Evolutionary conservation across 768 basidiomycete species (phyloP), one percentile per base, ranked within the genome.

Genomic region (Mycena galericulata): DNA sequence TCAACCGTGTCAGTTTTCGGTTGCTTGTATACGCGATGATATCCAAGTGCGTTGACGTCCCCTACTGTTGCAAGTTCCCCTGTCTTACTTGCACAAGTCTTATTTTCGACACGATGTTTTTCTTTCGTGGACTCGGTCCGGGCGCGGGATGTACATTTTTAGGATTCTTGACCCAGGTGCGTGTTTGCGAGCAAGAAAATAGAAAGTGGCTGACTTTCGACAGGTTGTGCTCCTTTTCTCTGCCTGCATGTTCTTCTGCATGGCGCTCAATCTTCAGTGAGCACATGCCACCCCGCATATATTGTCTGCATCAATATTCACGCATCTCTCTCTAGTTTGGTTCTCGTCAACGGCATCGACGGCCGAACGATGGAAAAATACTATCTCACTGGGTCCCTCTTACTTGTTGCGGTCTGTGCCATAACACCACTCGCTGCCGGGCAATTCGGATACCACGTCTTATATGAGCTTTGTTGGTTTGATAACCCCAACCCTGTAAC

Each of bases 281-380:
- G 20, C 10, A 41, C 14, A 5, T n/a, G n/a, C n/a, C n/a, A n/a
- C n/a, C 30, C 27, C 2, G 18, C n/a, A 24, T 2, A 3, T 32
- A 30, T 27, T 2, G 4, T 22, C n/a, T n/a, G n/a, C n/a, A 12
- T 10, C 15, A 30, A 17, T n/a, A n/a, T 12, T 30, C 57, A n/a
- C n/a, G n/a, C n/a, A n/a, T 26, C 8, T 10, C 43, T 26, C 4
- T 32, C 27, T 12, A 60, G 58, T 4, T 27, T 60, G 45, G 58
- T 62, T 22, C 30, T 62, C 20, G 61, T 62, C 2, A 34, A 62
- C 30, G 27, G 61, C 40, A 29, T 62, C 34, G 24, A 62, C 50
- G 60, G 60, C 27, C 47, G 20, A 7, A 53, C 20, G 47, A 62
- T 62, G 38, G 62, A 63, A 54, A 63, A 63, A n/a, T 54, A 63